These are phyloP conservation scores for Lactarius hengduanensis DNA, from an alignment of 768 basidiomycete genomes.

Conservation along the genomic window DNA sequence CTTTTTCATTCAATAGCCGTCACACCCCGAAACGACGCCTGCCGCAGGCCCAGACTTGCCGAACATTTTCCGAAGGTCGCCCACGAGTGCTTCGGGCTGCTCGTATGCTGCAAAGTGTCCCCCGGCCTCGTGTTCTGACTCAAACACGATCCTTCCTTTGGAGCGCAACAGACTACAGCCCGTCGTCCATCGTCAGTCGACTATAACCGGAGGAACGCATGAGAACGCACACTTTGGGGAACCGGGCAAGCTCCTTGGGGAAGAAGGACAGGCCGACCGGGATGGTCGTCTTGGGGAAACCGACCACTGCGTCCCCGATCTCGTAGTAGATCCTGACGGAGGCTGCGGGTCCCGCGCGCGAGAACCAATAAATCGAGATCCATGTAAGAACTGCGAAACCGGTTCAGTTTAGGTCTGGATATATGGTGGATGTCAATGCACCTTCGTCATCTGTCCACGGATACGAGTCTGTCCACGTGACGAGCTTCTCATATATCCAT, in stretches of 20 bases:
- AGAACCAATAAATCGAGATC: slow-evolving; percentile 60
- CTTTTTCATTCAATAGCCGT: slow-evolving; percentile 5
- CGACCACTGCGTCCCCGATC: background rate
- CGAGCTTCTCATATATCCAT: slow-evolving; percentile 37
- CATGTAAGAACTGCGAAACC: slow-evolving; percentile 53
- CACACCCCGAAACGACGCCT: slow-evolving; percentile 42
- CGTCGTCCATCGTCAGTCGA: background rate
- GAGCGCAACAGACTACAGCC: slow-evolving; percentile 29
- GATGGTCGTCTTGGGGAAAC: slow-evolving; percentile 30
- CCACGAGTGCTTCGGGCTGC: slow-evolving; percentile 46
- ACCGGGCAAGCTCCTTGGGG: slow-evolving; percentile 45
- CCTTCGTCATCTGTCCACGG: slow-evolving; percentile 57
- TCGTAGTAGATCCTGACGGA: slow-evolving; percentile 62
- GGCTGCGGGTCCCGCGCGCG: slow-evolving; percentile 55
- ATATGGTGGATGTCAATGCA: slow-evolving; percentile 20
- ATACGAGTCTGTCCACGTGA: slow-evolving; percentile 43
- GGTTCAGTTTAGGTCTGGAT: background rate
- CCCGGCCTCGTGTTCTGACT: slow-evolving; percentile 47
- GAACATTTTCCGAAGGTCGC: slow-evolving; percentile 57
- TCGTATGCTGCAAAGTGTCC: slow-evolving; percentile 63
- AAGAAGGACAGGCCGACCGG: slow-evolving; percentile 54
- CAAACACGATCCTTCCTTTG: slow-evolving; percentile 45
- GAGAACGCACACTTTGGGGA: slow-evolving; percentile 41
- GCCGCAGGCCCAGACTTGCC: slow-evolving; percentile 49
- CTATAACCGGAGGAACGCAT: too few relatives aligned